Percentiles rank a stretch among this genome's conserved stretches.
These are phyloP conservation scores for Ceratocystiopsis sp. DNA, from an alignment of 2,329 filamentous ascomycete species.

Conservation along the genomic window DNA sequence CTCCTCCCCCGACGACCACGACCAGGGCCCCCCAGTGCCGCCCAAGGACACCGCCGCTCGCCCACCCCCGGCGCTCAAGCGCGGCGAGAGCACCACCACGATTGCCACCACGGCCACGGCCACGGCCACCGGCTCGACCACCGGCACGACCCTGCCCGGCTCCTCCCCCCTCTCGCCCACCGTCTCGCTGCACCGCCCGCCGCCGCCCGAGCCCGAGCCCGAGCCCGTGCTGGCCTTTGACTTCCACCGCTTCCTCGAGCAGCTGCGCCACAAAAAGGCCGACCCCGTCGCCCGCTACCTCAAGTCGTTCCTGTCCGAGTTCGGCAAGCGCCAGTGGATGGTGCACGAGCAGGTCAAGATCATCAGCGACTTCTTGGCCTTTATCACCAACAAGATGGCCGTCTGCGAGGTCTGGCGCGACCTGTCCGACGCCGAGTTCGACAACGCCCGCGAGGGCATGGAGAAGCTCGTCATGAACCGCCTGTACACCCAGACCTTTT, in stretches of 20 bases:
- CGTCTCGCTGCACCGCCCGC: constrained; percentile 40
- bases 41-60: constrained; percentile 30
- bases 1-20: constrained; percentile 13
- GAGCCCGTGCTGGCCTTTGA: constrained; percentile 85
- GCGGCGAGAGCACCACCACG: constrained; percentile 16
- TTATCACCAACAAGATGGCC: constrained; percentile 97
- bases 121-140: constrained; percentile 40
- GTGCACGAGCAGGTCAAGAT: constrained; percentile 99
- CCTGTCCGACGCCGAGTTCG: constrained; percentile 90
- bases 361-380: constrained; percentile 86
- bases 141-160: background rate
- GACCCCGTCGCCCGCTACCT: constrained; percentile 93
- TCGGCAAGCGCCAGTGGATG: constrained; percentile 98
- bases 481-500: constrained; percentile 89
- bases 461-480: constrained; percentile 99
- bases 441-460: constrained; percentile 97
- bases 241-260: constrained; percentile 92
- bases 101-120: constrained; percentile 28
- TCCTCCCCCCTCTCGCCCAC: constrained; percentile 29
- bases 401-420: constrained; percentile 93
- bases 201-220: constrained; percentile 56
- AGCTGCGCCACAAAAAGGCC: constrained; percentile 89
- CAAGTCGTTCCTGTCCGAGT: constrained; percentile 85
- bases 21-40: constrained; percentile 38
- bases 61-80: too few species aligned